Evolutionary conservation across 2,329 filamentous ascomycete genomes (phyloP).

Genomic region (Nigrograna mackinnonii): DNA sequence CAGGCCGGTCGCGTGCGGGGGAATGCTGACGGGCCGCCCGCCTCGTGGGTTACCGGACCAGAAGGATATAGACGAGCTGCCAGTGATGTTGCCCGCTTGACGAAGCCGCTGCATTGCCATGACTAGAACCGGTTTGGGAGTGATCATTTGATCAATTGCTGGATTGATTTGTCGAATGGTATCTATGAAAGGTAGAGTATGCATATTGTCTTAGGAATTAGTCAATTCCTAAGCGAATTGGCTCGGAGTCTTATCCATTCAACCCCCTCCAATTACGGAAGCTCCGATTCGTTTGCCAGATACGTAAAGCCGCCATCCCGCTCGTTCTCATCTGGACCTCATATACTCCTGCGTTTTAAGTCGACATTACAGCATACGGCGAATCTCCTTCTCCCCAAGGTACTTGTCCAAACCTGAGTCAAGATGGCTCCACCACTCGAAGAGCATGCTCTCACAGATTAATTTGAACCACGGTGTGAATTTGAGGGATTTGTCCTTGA

Average conservation of each 20-base stretch:
- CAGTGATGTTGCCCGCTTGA: conserved; percentile 16
- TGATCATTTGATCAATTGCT: conserved; percentile 20
- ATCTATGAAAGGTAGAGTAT: conserved; percentile 24
- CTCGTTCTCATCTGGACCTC: no score
- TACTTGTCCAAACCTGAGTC: conserved; percentile 82
- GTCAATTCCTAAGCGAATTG: conserved; percentile 19
- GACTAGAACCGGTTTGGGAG: conserved; percentile 26
- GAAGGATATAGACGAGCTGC: conserved; percentile 23
- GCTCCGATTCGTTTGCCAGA: no score
- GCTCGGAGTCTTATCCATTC: conserved; percentile 8
- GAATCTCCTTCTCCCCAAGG: conserved; percentile 82
- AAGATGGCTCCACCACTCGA: conserved; percentile 94
- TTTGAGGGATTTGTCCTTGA: conserved; percentile 75
- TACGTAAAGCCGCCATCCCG: no score
- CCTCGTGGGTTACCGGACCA: conserved; percentile 5
- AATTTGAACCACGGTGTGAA: conserved; percentile 99
- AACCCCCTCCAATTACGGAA: conserved; percentile 9
- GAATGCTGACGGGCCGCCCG: conserved; percentile 12
- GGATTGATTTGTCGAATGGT: conserved; percentile 23
- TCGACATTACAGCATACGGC: conserved; percentile 68
- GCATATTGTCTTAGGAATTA: conserved; percentile 24
- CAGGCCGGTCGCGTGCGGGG: background rate
- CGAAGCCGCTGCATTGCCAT: conserved; percentile 22
- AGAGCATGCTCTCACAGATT: conserved; percentile 96
- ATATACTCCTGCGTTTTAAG: no score